Conservation (phyloP, 352 stramenopile species). For the Globisporangium barbulae region DNA sequence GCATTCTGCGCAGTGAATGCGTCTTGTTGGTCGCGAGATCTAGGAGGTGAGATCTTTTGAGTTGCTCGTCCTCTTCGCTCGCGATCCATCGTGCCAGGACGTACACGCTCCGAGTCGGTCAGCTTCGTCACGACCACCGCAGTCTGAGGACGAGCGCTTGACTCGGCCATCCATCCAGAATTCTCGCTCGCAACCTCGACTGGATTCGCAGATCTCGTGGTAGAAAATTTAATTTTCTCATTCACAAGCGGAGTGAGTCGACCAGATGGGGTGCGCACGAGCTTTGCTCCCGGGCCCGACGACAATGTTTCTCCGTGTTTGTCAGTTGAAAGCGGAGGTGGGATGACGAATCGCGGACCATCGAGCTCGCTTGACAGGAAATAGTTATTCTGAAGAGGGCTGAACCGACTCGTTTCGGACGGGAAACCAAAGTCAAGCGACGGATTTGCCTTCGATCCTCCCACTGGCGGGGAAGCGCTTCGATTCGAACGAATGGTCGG, state of each 20-base stretch:
- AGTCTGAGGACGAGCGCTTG: slow-evolving; percentile 25
- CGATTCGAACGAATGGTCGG: slow-evolving; percentile 2
- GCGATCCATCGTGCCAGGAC: slow-evolving; percentile 8
- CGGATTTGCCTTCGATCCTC: not conserved
- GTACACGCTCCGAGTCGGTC: slow-evolving; percentile 13
- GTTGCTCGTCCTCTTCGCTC: slow-evolving; percentile 4
- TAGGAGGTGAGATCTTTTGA: not conserved
- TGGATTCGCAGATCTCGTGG: slow-evolving; percentile 18
- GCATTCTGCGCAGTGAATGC: not conserved
- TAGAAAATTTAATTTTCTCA: slow-evolving; percentile 39
- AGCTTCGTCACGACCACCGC: slow-evolving; percentile 40
- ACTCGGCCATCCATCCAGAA: not conserved
- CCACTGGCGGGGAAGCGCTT: slow-evolving; percentile 3
- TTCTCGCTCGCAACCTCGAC: not conserved
- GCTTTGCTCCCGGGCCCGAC: slow-evolving; percentile 19
- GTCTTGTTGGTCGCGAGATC: not conserved
- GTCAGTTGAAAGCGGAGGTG: slow-evolving; percentile 39
- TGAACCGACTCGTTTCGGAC: slow-evolving; percentile 22
- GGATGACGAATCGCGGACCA: slow-evolving; percentile 49
- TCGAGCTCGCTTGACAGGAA: slow-evolving; percentile 25
- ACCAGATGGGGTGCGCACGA: slow-evolving; percentile 28
- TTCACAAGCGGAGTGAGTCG: slow-evolving; percentile 36
- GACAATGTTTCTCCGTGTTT: slow-evolving; percentile 15
- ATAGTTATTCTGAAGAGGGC: slow-evolving; percentile 45
- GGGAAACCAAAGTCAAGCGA: slow-evolving; percentile 13